Evolutionary conservation across 2,329 filamentous ascomycete species (phyloP).

Genomic region (Penicillium brasilianum): DNA sequence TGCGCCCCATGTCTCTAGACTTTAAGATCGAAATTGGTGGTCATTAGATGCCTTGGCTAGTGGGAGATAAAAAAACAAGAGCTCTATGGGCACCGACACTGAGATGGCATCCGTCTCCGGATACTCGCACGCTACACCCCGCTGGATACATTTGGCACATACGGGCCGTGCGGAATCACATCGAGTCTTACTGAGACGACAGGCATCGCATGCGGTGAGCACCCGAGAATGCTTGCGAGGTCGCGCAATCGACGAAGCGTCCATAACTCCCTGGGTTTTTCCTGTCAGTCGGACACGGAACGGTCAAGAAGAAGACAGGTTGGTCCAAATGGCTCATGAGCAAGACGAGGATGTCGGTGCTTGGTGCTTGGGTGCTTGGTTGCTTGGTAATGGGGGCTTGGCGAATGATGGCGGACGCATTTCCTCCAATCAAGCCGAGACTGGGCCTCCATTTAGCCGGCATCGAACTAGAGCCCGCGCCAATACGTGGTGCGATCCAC

Average conservation of each 20-base stretch:
- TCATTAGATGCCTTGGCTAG: conserved; percentile 17
- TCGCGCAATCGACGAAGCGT: conserved; percentile 18
- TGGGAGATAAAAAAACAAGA: conserved; percentile 6
- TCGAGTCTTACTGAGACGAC: conserved; percentile 34
- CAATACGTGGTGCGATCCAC: conserved; percentile 31
- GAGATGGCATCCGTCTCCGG: conserved; percentile 32
- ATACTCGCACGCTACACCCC: conserved; percentile 32
- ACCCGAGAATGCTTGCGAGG: conserved; percentile 33
- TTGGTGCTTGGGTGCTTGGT: conserved; percentile 9
- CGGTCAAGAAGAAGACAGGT: neutral
- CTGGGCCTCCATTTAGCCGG: conserved; percentile 13
- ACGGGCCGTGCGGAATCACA: conserved; percentile 33
- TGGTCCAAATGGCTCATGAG: neutral
- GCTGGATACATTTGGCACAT: conserved; percentile 33
- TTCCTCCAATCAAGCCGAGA: conserved; percentile 16
- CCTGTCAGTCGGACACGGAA: conserved; percentile 4
- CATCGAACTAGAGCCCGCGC: conserved; percentile 26
- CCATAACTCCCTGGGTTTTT: conserved; percentile 21
- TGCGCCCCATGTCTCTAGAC: conserved; percentile 32
- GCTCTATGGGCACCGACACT: conserved; percentile 26
- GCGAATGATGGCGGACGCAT: conserved; percentile 15
- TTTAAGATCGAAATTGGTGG: conserved; percentile 18
- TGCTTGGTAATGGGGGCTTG: too few species aligned
- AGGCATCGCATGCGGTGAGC: conserved; percentile 33
- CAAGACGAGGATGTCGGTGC: neutral